Evolutionary conservation across 371 early-diverging fungal genomes (phyloP).

Genomic region (Chytridiales sp.): DNA sequence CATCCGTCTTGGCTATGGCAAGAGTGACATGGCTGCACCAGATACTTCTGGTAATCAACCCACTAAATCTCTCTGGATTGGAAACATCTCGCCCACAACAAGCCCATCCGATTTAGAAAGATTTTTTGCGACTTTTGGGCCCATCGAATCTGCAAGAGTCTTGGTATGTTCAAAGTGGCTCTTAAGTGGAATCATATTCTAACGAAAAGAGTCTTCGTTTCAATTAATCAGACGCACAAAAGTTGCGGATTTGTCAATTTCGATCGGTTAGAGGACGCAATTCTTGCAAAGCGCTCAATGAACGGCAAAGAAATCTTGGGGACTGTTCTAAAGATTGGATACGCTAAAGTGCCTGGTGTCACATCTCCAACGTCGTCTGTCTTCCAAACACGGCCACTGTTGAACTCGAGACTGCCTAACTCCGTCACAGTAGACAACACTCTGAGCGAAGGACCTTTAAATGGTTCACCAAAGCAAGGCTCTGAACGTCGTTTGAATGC

Average conservation of each 20-base stretch:
- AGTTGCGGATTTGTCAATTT: conserved; percentile 98
- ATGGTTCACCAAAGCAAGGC: not conserved
- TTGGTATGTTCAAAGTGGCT: conserved; percentile 41
- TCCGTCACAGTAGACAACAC: not conserved
- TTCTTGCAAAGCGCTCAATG: conserved; percentile 82
- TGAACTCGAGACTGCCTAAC: too few species aligned
- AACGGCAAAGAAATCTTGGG: conserved; percentile 83
- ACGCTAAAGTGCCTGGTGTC: conserved; percentile 64
- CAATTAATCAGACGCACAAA: conserved; percentile 79
- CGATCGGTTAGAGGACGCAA: conserved; percentile 80
- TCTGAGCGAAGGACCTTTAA: not conserved
- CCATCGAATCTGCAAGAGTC: conserved; percentile 89
- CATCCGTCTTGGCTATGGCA: conserved; percentile 91
- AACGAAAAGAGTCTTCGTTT: conserved; percentile 45
- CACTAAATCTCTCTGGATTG: conserved; percentile 91
- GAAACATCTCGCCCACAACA: conserved; percentile 81
- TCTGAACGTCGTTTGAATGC: too few species aligned
- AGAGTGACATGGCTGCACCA: conserved; percentile 67
- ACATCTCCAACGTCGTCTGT: not conserved
- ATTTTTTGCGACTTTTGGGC: conserved; percentile 85
- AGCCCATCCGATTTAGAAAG: conserved; percentile 74
- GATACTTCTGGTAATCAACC: conserved; percentile 66
- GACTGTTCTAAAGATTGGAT: conserved; percentile 80
- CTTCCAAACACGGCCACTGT: too few species aligned
- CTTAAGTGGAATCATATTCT: not conserved